Conservation (phyloP, 2,329 filamentous ascomycete species). For the Colletotrichum spinosum region DNA sequence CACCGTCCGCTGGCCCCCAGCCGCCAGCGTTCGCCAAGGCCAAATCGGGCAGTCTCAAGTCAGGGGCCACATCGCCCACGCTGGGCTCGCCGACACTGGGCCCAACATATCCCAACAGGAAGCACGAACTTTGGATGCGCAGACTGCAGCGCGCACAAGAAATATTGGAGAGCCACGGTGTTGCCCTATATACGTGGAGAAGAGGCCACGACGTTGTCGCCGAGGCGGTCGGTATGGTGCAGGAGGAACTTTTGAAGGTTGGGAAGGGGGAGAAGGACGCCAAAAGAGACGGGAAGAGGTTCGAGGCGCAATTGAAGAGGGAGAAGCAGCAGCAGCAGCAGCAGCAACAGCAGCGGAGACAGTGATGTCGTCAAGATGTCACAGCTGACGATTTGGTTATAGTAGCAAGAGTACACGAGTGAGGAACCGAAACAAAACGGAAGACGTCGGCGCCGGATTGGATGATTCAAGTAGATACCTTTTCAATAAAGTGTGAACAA, state of each 20-base stretch:
- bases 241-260: conserved; percentile 62
- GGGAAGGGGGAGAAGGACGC: conserved; percentile 40
- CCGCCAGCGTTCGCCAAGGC: conserved; percentile 41
- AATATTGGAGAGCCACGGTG: conserved; percentile 71
- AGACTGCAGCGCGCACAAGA: conserved; percentile 75
- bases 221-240: conserved; percentile 74
- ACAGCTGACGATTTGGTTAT: neutral
- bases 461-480: conserved; percentile 26
- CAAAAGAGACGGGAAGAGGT: conserved; percentile 36
- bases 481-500: conserved; percentile 13
- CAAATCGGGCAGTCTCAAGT: conserved; percentile 43
- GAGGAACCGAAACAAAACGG: conserved; percentile 3
- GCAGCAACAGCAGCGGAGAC: conserved; percentile 15
- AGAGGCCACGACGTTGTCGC: conserved; percentile 76
- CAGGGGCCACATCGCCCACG: conserved; percentile 48
- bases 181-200: conserved; percentile 79
- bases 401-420: conserved; percentile 2
- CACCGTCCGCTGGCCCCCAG: conserved; percentile 43
- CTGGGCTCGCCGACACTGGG: conserved; percentile 47
- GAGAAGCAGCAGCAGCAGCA: conserved; percentile 33
- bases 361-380: neutral
- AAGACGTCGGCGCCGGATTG: conserved; percentile 16
- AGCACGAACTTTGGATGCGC: conserved; percentile 78
- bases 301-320: conserved; percentile 34
- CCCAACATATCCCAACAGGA: conserved; percentile 65